Evolutionary conservation across 805 yeast species (phyloP).

Genomic region (Metschnikowia rubicola): DNA sequence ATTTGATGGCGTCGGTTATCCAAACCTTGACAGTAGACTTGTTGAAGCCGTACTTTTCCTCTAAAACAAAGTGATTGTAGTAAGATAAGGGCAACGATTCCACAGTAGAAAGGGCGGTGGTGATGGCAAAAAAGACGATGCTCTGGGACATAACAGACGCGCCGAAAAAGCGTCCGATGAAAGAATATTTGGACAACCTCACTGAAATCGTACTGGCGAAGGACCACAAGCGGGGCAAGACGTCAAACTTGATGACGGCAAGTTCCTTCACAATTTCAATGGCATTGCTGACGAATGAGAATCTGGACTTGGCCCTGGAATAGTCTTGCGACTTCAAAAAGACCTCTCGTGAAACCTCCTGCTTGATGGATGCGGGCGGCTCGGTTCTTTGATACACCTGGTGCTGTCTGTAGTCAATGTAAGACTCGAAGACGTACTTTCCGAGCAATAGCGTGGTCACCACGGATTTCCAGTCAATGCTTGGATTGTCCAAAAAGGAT

Average conservation of each 20-base stretch:
- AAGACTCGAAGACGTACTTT: slow-evolving; percentile 71
- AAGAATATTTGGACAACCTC: slow-evolving; percentile 34
- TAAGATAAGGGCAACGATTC: slow-evolving; percentile 65
- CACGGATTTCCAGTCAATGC: slow-evolving; percentile 75
- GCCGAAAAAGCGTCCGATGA: slow-evolving; percentile 38
- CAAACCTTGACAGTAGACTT: slow-evolving; percentile 73
- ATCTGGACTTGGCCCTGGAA: slow-evolving; percentile 72
- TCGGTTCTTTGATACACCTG: slow-evolving; percentile 49
- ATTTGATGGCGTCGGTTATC: slow-evolving; percentile 68
- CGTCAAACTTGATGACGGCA: slow-evolving; percentile 54
- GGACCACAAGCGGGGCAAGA: slow-evolving; percentile 40
- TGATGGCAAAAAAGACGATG: slow-evolving; percentile 53
- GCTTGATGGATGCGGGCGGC: slow-evolving; percentile 68
- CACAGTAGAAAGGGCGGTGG: slow-evolving; percentile 50
- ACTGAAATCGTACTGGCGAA: slow-evolving; percentile 62
- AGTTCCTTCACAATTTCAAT: slow-evolving; percentile 54
- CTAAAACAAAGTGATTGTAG: slow-evolving; percentile 82
- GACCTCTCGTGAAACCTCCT: slow-evolving; percentile 67
- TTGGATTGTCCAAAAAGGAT: slow-evolving; percentile 58
- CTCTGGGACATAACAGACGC: slow-evolving; percentile 68
- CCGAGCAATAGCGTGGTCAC: slow-evolving; percentile 72
- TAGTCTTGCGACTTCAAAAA: slow-evolving; percentile 75
- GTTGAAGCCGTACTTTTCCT: slow-evolving; percentile 91
- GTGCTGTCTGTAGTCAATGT: slow-evolving; percentile 75
- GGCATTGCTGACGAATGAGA: slow-evolving; percentile 54